Conservation (phyloP, 768 basidiomycete genomes). For the Mycena kentingensis region DNA sequence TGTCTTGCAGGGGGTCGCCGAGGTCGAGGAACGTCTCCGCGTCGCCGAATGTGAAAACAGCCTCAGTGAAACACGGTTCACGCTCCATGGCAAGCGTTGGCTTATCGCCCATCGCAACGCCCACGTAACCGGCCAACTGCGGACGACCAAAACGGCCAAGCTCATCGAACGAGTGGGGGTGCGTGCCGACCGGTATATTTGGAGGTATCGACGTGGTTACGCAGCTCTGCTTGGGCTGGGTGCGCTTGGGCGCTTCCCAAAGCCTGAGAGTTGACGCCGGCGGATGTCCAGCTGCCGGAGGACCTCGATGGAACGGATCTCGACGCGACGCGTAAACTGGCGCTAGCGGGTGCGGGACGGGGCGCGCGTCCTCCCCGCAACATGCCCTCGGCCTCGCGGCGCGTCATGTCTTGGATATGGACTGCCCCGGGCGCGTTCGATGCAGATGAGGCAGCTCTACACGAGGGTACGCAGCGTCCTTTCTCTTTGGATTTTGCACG, state of each 20-base stretch:
- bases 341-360: neutral
- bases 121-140: neutral
- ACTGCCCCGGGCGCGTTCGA: constrained; percentile 3
- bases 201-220: neutral
- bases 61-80: too few relatives aligned
- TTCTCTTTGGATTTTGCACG: neutral
- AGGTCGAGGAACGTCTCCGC: too few relatives aligned
- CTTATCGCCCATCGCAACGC: constrained; percentile 4
- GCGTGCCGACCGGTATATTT: neutral
- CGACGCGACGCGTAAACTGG: neutral
- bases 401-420: constrained; percentile 8
- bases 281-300: neutral
- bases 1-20: too few relatives aligned
- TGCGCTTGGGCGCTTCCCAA: neutral
- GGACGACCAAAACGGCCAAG: neutral
- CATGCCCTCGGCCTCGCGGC: neutral
- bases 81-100: constrained; percentile 3
- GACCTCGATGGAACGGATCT: neutral
- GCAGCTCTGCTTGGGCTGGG: neutral
- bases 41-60: too few relatives aligned
- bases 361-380: neutral
- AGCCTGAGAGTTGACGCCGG: neutral
- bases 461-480: constrained; percentile 1
- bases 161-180: constrained; percentile 5
- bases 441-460: neutral